Conservation (phyloP, 192 early-diverging fungal genomes). For the Lunasporangiospora selenospora region DNA sequence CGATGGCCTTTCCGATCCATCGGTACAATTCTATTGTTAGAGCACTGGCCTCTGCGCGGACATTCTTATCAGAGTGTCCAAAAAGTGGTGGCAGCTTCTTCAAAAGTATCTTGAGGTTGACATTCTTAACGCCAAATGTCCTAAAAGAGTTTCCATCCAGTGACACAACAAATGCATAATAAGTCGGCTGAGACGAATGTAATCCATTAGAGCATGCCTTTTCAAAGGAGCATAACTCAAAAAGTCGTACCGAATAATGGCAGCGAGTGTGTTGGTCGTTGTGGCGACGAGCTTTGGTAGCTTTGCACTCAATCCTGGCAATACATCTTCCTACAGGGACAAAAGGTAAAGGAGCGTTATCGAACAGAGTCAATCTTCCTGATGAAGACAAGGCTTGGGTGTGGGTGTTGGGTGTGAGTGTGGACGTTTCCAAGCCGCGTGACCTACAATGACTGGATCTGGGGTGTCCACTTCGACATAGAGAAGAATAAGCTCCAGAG, state of each 20-base stretch:
- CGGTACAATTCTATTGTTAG: constrained; percentile 83
- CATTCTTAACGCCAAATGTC: constrained; percentile 81
- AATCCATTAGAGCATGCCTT: no score
- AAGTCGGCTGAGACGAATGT: constrained; percentile 14
- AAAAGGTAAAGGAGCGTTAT: not conserved
- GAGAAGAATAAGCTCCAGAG: constrained; percentile 81
- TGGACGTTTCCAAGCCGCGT: no score
- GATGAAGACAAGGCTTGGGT: not conserved
- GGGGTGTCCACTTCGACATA: constrained; percentile 89
- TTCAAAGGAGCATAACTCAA: no score
- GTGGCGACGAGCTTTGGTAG: constrained; percentile 91
- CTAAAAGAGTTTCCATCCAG: constrained; percentile 25
- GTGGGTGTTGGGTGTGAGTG: no score
- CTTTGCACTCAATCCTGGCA: constrained; percentile 85
- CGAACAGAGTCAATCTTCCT: constrained; percentile 2
- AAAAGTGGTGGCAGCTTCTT: constrained; percentile 91
- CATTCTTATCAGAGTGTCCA: constrained; percentile 92
- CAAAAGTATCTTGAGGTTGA: constrained; percentile 83
- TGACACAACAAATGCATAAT: not conserved
- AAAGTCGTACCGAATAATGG: constrained; percentile 59
- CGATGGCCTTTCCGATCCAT: constrained; percentile 89
- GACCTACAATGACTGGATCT: constrained; percentile 85
- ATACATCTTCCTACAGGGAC: constrained; percentile 67
- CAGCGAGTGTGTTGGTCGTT: constrained; percentile 64
- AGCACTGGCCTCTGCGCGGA: constrained; percentile 82